Evolutionary conservation across 257 asterid species (phyloP).

Genomic region (Fraxinus quadrangulata): DNA sequence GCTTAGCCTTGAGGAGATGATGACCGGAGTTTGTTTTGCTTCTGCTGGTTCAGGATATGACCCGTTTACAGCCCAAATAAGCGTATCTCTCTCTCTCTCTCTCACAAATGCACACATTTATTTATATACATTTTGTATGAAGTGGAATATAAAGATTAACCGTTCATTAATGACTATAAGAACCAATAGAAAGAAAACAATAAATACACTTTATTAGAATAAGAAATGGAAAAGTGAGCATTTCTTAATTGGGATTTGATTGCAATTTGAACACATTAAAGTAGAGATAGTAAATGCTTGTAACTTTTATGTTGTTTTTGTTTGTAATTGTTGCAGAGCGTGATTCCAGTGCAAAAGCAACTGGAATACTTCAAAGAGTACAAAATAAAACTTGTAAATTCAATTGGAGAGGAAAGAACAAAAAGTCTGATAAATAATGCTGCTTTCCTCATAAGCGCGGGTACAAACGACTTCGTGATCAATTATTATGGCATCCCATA

Average conservation of each 20-base stretch:
- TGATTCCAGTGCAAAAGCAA: slow-evolving; percentile 33
- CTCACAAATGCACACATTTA: not conserved
- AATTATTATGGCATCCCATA: slow-evolving; percentile 33
- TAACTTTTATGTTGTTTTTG: too few species aligned
- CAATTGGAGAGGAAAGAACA: slow-evolving; percentile 38
- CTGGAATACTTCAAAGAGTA: slow-evolving; percentile 37
- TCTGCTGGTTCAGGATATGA: not conserved
- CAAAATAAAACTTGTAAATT: slow-evolving; percentile 24
- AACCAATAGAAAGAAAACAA: too few species aligned
- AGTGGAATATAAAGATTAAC: too few species aligned
- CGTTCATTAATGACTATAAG: too few species aligned
- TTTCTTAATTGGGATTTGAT: too few species aligned
- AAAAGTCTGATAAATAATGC: slow-evolving; percentile 34
- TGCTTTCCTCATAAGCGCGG: slow-evolving; percentile 33
- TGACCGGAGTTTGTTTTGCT: slow-evolving; percentile 9
- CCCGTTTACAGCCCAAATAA: not conserved
- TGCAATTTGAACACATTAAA: too few species aligned
- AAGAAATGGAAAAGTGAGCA: too few species aligned
- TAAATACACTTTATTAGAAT: too few species aligned
- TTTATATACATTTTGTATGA: too few species aligned
- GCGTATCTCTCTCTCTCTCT: not conserved
- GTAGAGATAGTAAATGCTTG: too few species aligned
- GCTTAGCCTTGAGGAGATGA: not conserved
- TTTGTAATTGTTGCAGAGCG: slow-evolving; percentile 26
- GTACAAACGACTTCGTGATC: slow-evolving; percentile 41